Conservation (phyloP, 305 asterid species). For the Fraxinus albicans region DNA sequence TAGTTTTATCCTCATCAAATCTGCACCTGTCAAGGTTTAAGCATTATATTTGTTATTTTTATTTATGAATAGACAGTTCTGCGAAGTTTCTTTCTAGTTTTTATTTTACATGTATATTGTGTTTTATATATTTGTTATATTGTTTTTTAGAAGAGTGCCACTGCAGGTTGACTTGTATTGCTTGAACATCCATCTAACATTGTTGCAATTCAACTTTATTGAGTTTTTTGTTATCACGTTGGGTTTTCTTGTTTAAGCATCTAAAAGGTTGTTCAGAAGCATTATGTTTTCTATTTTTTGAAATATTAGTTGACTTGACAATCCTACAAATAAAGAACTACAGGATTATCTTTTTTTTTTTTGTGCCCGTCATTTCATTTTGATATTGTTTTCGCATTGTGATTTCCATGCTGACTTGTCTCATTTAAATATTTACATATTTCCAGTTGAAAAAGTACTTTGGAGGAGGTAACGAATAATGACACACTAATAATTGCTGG, state of each 20-base stretch:
- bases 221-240: background rate
- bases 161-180: background rate
- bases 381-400: background rate
- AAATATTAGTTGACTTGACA: background rate
- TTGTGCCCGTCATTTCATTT: background rate
- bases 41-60: background rate
- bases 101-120: background rate
- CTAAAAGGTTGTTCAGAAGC: background rate
- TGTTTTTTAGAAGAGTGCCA: background rate
- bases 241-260: background rate
- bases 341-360: background rate
- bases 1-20: background rate
- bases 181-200: background rate
- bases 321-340: background rate
- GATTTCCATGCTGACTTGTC: conserved; percentile 4
- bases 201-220: background rate
- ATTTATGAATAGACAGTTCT: background rate
- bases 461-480: conserved; percentile 75
- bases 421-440: conserved; percentile 7
- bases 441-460: conserved; percentile 68
- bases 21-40: background rate
- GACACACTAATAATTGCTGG: conserved; percentile 85
- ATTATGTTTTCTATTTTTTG: background rate
- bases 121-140: background rate
- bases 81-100: background rate